phyloP scores from a whole-genome alignment of 1,284 basidiomycete species.

The Coniferiporia weirii region DNA sequence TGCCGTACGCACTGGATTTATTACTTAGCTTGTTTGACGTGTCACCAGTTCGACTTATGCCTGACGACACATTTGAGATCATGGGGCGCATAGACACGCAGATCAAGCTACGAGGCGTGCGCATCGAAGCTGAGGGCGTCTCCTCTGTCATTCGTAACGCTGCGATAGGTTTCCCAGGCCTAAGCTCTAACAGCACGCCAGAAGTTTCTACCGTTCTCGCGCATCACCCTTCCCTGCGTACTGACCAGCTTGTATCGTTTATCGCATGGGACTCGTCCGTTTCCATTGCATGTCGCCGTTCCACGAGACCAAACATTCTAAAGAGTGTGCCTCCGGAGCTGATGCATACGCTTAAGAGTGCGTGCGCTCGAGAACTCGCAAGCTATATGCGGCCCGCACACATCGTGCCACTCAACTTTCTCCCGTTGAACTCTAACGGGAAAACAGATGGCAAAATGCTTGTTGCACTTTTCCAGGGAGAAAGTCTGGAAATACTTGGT shows the following conservation, averaged over 20 bases:
- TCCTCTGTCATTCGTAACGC: conserved; percentile 42
- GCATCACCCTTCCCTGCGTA: conserved; percentile 42
- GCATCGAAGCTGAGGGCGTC: conserved; percentile 50
- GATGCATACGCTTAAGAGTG: conserved; percentile 30
- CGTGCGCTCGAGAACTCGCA: conserved; percentile 39
- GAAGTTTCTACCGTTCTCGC: conserved; percentile 41
- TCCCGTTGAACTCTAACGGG: conserved; percentile 45
- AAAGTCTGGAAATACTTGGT: conserved; percentile 28
- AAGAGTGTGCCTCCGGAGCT: conserved; percentile 29
- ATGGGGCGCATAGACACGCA: conserved; percentile 53
- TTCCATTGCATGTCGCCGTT: conserved; percentile 35
- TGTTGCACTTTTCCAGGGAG: conserved; percentile 32
- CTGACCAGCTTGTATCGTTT: conserved; percentile 46
- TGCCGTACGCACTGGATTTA: not conserved
- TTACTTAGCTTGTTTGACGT: not conserved
- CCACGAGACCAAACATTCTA: conserved; percentile 29
- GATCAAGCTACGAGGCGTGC: conserved; percentile 49
- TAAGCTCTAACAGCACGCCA: conserved; percentile 24
- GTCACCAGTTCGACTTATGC: conserved; percentile 43
- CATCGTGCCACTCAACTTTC: conserved; percentile 42
- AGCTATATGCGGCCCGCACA: conserved; percentile 50
- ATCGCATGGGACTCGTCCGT: conserved; percentile 35
- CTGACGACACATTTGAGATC: conserved; percentile 47
- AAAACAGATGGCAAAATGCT: conserved; percentile 43
- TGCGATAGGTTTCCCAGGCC: conserved; percentile 23